Conservation (phyloP, 345 rosid species). For the Physaria fendleri region DNA sequence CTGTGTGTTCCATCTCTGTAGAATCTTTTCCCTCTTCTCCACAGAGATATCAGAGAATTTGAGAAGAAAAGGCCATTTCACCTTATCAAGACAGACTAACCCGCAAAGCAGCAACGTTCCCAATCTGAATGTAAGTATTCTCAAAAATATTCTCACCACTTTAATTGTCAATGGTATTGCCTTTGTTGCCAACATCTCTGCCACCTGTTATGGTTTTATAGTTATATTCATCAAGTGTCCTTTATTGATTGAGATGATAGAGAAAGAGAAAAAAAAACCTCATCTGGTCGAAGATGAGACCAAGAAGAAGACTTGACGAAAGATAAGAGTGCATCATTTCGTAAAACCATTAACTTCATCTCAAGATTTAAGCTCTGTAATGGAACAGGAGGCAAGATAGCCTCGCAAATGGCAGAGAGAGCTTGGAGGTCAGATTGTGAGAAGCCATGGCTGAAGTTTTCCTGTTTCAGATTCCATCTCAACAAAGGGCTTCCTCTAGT, state of each 20-base stretch:
- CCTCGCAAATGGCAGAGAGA: conserved; percentile 54
- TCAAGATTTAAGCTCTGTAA: conserved; percentile 22
- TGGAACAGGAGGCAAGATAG: conserved; percentile 59
- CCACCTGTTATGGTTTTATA: conserved; percentile 42
- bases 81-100: conserved; percentile 37
- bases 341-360: conserved; percentile 23
- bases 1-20: conserved; percentile 48
- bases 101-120: conserved; percentile 76
- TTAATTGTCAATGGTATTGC: conserved; percentile 33
- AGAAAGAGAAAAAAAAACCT: conserved; percentile 33
- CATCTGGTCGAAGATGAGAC: conserved; percentile 52
- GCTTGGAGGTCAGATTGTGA: conserved; percentile 53
- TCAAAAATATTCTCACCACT: conserved; percentile 38
- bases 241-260: neutral
- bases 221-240: no score
- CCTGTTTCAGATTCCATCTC: conserved; percentile 35
- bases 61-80: conserved; percentile 55
- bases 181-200: conserved; percentile 47
- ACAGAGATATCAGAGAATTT: conserved; percentile 58
- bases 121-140: conserved; percentile 50
- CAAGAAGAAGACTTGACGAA: conserved; percentile 53
- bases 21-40: conserved; percentile 49
- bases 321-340: conserved; percentile 36
- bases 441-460: conserved; percentile 50
- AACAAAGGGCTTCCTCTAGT: conserved; percentile 43